Conservation (phyloP, 1,139 yeast genomes). For the Oligophagozyma castellii region DNA sequence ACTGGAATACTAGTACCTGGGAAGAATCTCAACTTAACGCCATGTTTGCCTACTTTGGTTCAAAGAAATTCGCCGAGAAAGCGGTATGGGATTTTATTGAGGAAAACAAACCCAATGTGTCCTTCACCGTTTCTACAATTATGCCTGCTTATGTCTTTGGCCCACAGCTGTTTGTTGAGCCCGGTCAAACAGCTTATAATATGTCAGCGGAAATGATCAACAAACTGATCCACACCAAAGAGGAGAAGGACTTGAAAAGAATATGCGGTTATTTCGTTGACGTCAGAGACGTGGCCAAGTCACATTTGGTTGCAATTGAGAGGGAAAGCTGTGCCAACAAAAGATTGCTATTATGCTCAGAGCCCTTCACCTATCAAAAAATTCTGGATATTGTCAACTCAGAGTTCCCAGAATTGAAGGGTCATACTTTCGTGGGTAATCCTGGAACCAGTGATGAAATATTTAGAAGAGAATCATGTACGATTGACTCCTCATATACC, state of each 20-base stretch:
- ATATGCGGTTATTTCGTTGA: constrained; percentile 26
- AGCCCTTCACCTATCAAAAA: constrained; percentile 22
- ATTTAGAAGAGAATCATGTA: not conserved
- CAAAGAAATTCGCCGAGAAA: constrained; percentile 35
- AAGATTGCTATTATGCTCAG: constrained; percentile 24
- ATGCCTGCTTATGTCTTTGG: constrained; percentile 35
- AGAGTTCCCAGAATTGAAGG: constrained; percentile 26
- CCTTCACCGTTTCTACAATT: constrained; percentile 29
- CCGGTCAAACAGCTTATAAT: constrained; percentile 21
- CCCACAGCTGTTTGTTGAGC: constrained; percentile 27
- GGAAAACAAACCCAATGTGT: constrained; percentile 22
- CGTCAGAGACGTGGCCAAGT: constrained; percentile 42
- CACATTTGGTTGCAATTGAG: constrained; percentile 35
- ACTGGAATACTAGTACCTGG: constrained; percentile 31
- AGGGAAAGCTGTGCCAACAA: constrained; percentile 18
- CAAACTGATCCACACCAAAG: constrained; percentile 11
- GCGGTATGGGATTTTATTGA: constrained; percentile 39
- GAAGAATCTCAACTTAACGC: constrained; percentile 24
- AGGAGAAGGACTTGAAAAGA: constrained; percentile 8
- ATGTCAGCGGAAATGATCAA: constrained; percentile 27
- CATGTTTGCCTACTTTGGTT: constrained; percentile 28
- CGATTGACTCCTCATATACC: constrained; percentile 1
- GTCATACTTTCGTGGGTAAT: constrained; percentile 35
- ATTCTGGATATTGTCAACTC: constrained; percentile 25
- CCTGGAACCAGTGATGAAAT: constrained; percentile 3